Percentiles rank a stretch among this genome's conserved stretches.
phyloP scores from a whole-genome alignment of 2,329 filamentous ascomycete species.

The Stagonosporopsis tanaceti region DNA sequence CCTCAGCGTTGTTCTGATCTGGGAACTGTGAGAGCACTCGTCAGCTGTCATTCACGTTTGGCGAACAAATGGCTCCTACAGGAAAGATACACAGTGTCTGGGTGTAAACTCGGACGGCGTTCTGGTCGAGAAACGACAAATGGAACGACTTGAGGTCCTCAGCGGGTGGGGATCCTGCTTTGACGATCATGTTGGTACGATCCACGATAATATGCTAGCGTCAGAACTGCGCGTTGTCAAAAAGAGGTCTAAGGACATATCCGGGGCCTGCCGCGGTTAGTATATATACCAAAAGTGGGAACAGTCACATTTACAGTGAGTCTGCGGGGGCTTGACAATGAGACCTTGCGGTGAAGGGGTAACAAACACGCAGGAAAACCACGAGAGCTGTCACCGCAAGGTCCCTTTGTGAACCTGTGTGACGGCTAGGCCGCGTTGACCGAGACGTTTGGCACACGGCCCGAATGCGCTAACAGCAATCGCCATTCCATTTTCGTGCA shows the following conservation, averaged over 20 bases:
- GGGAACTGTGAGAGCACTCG: constrained; percentile 30
- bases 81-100: constrained; percentile 44
- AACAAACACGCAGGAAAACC: constrained; percentile 37
- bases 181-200: constrained; percentile 38
- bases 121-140: constrained; percentile 43
- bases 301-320: constrained; percentile 32
- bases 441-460: constrained; percentile 36
- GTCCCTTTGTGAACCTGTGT: constrained; percentile 34
- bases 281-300: constrained; percentile 30
- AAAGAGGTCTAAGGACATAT: constrained; percentile 32
- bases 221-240: constrained; percentile 30
- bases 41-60: neutral
- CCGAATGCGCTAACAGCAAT: constrained; percentile 32
- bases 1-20: constrained; percentile 36
- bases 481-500: constrained; percentile 17
- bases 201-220: constrained; percentile 27
- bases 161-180: constrained; percentile 28
- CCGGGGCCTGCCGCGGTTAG: constrained; percentile 26
- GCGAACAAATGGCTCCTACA: constrained; percentile 17
- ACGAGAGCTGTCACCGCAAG: constrained; percentile 44
- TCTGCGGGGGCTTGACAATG: constrained; percentile 16
- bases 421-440: constrained; percentile 38
- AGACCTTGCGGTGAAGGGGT: constrained; percentile 26
- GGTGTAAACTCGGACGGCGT: constrained; percentile 43
- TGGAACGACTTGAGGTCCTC: constrained; percentile 35